A percentile compares a stretch with the other conserved stretches of the same genome.
phyloP scores from a whole-genome alignment of 2,329 filamentous ascomycete species.

The Diaporthe citriasiana region DNA sequence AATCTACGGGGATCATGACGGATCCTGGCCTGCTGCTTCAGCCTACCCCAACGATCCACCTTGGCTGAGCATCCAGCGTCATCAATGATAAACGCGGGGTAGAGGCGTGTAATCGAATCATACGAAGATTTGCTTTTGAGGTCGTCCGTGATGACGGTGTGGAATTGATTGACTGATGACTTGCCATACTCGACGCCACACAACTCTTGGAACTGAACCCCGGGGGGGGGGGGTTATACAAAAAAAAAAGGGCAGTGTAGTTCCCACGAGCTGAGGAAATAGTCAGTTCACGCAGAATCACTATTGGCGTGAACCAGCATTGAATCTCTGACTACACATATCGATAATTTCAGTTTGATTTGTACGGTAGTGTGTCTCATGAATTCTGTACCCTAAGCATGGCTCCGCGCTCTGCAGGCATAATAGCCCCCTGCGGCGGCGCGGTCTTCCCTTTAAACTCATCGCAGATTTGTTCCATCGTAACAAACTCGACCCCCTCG shows the following conservation, averaged over 20 bases:
- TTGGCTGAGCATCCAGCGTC: not conserved
- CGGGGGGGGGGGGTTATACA: no score
- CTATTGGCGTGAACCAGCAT: not conserved
- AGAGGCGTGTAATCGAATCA: not conserved
- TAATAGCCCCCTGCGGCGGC: slow-evolving; percentile 69
- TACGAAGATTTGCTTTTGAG: not conserved
- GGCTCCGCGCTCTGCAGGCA: slow-evolving; percentile 69
- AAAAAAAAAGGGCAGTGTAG: not conserved
- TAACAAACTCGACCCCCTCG: slow-evolving; percentile 75
- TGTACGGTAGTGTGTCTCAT: not conserved
- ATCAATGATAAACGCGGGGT: not conserved
- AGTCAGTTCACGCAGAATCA: not conserved
- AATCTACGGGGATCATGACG: not conserved
- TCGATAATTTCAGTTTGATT: not conserved
- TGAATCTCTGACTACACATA: not conserved
- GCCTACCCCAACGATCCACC: not conserved
- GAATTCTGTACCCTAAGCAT: slow-evolving; percentile 64
- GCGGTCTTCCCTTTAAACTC: slow-evolving; percentile 78
- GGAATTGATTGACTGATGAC: not conserved
- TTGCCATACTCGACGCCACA: no score
- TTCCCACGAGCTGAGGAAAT: not conserved
- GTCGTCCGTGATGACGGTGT: no score
- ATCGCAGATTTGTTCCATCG: slow-evolving; percentile 79
- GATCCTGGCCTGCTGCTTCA: not conserved
- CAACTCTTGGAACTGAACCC: no score